Percentiles rank a stretch among this genome's conserved stretches.
phyloP scores from a whole-genome alignment of 1,284 basidiomycete genomes.

The Volvariella surrecta region DNA sequence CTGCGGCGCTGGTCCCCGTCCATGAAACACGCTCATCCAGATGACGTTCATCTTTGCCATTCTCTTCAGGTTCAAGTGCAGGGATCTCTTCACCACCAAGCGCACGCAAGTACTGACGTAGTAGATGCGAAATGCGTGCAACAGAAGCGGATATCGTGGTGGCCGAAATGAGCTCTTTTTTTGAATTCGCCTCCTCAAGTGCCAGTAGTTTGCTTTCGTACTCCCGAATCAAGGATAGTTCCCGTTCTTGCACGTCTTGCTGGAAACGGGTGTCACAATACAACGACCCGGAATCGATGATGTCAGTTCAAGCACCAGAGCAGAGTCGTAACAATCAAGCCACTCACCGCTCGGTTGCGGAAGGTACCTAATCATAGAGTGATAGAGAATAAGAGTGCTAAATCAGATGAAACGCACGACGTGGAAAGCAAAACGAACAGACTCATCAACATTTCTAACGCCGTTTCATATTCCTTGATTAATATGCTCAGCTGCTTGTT shows the following conservation, averaged over 20 bases:
- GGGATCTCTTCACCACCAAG: slow-evolving; percentile 63
- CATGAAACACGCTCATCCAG: slow-evolving; percentile 29
- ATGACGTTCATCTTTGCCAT: slow-evolving; percentile 15
- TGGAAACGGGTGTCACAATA: slow-evolving; percentile 23
- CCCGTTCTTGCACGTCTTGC: slow-evolving; percentile 92
- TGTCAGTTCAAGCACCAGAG: not conserved
- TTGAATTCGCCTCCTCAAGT: slow-evolving; percentile 67
- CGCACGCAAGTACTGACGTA: slow-evolving; percentile 69
- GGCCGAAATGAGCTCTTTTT: slow-evolving; percentile 50
- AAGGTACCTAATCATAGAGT: slow-evolving; percentile 45
- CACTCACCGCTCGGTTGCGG: slow-evolving; percentile 81
- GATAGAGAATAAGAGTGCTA: not conserved
- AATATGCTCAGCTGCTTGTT: slow-evolving; percentile 90
- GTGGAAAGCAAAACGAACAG: slow-evolving; percentile 10
- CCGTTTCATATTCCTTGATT: slow-evolving; percentile 95
- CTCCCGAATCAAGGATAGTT: slow-evolving; percentile 84
- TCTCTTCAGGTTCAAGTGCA: slow-evolving; percentile 11
- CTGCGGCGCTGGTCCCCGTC: slow-evolving; percentile 32
- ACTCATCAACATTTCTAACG: slow-evolving; percentile 92
- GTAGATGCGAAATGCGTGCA: slow-evolving; percentile 60
- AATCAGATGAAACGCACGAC: slow-evolving; percentile 2
- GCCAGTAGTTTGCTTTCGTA: slow-evolving; percentile 82
- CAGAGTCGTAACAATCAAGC: slow-evolving; percentile 1
- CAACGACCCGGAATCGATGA: slow-evolving; percentile 2
- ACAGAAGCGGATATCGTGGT: slow-evolving; percentile 66